Conservation (phyloP, 148 eudicot genomes). For the Vaccinium corymbosum region DNA sequence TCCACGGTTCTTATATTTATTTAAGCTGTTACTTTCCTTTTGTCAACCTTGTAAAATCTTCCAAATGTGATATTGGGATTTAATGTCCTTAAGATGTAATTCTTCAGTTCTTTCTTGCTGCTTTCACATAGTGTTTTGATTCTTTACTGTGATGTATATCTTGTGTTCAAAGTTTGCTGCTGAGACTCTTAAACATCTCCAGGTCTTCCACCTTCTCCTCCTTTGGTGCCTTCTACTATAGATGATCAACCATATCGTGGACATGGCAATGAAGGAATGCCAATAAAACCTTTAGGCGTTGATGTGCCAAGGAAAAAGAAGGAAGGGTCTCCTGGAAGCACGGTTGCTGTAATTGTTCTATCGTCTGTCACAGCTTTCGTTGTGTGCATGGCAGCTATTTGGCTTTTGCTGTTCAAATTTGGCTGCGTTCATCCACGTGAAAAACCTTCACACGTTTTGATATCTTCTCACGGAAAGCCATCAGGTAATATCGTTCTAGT, state of each 20-base stretch:
- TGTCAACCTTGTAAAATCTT: not conserved
- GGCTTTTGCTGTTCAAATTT: conserved; percentile 53
- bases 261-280: conserved; percentile 36
- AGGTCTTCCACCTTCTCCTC: conserved; percentile 97
- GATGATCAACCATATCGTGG: conserved; percentile 46
- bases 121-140: not conserved
- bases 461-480: conserved; percentile 43
- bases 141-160: not conserved
- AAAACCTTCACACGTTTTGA: conserved; percentile 30
- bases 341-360: conserved; percentile 45
- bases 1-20: not conserved
- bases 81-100: not conserved
- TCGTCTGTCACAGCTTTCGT: conserved; percentile 68
- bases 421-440: conserved; percentile 24
- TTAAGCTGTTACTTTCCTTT: not conserved
- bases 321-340: conserved; percentile 32
- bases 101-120: not conserved
- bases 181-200: conserved; percentile 17
- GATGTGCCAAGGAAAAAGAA: conserved; percentile 49
- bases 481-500: conserved; percentile 44
- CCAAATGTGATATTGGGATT: conserved; percentile 2
- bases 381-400: conserved; percentile 39
- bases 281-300: conserved; percentile 71
- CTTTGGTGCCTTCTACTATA: conserved; percentile 45
- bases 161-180: not conserved